phyloP scores from a whole-genome alignment of 1,139 yeast species.

The Magnusiomyces fungicola region DNA sequence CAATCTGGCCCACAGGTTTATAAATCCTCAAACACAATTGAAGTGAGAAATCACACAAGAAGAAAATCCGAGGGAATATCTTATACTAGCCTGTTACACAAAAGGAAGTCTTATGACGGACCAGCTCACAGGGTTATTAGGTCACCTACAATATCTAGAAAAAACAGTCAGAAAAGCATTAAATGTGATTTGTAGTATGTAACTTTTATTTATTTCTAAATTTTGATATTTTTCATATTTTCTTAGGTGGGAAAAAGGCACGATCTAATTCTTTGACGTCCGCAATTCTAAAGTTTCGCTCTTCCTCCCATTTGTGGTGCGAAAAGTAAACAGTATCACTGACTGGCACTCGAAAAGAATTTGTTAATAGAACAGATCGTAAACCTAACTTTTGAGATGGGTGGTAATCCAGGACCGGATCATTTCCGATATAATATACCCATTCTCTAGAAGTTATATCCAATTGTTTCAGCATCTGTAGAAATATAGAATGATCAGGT shows the following conservation, averaged over 20 bases:
- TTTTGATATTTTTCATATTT: constrained; percentile 4
- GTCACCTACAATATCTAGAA: constrained; percentile 11
- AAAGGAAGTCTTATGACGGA: too few species aligned
- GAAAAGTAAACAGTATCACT: constrained; percentile 17
- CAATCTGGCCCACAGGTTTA: background rate
- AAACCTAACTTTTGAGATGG: constrained; percentile 12
- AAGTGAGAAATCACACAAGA: background rate
- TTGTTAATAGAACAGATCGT: constrained; percentile 18
- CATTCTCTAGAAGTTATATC: constrained; percentile 7
- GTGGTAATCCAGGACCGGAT: constrained; percentile 15
- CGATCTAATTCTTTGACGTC: constrained; percentile 15
- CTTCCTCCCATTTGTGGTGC: background rate
- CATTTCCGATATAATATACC: constrained; percentile 19
- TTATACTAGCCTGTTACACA: too few species aligned
- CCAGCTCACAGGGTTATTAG: too few species aligned
- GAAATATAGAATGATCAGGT: constrained; percentile 17
- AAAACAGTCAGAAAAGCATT: constrained; percentile 8
- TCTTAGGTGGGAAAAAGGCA: constrained; percentile 12
- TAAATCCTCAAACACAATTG: background rate
- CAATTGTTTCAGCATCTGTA: constrained; percentile 10
- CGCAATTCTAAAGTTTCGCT: constrained; percentile 13
- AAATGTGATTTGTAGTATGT: constrained; percentile 2
- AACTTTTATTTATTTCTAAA: background rate
- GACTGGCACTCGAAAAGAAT: constrained; percentile 12
- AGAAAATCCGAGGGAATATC: background rate